Evolutionary conservation across 2,329 filamentous ascomycete species (phyloP), one percentile per base, ranked within the genome.

Genomic region (Akanthomyces lecanii): DNA sequence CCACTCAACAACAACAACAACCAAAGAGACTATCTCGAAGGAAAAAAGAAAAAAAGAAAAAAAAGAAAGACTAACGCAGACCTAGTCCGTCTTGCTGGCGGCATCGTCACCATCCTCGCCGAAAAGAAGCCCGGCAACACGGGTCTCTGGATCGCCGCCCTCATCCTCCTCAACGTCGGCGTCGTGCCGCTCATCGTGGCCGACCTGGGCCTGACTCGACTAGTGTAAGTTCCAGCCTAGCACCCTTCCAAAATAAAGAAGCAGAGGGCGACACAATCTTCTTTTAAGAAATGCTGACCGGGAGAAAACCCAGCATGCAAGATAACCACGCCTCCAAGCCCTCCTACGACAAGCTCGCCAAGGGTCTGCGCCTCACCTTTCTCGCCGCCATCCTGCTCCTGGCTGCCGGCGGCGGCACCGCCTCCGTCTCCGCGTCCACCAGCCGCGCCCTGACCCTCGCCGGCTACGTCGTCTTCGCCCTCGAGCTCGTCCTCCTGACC

Each of bases 141-240:
- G 16, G 70, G 69, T 6, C 65, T 72, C 36, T 68, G 66, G 60
- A 66, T 70, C 36, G 69, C 71, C 18, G 67, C 70, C 11, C 64
- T 68, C 5, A 61, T 72, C 23, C 66, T 72, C 5, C 70, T 73
- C 54, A 72, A 73, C 58, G 66, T 73, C 25, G 71, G 71, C 36
- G 67, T 71, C 5, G 66, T 73, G 6, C 69, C 71, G 8, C 66
- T 73, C 8, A 63, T 72, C 11, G 58, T 71, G 11, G 68, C 70
- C 12, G 62, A 68, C 7, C 45, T 71, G 14, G 71, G 70, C 10
- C 65, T 72, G 38, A 67, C 67, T 8, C 67, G 70, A 51, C 56
- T 71, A 61, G 65, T 71, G 71, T 71, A 66, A 53, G 28, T 30
- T 6, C 28, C 6, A 5, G 28, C 28, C 28, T 2, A 5, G 4